Evolutionary conservation across 2,329 filamentous ascomycete genomes (phyloP).

Genomic region (Diaporthe ilicicola): DNA sequence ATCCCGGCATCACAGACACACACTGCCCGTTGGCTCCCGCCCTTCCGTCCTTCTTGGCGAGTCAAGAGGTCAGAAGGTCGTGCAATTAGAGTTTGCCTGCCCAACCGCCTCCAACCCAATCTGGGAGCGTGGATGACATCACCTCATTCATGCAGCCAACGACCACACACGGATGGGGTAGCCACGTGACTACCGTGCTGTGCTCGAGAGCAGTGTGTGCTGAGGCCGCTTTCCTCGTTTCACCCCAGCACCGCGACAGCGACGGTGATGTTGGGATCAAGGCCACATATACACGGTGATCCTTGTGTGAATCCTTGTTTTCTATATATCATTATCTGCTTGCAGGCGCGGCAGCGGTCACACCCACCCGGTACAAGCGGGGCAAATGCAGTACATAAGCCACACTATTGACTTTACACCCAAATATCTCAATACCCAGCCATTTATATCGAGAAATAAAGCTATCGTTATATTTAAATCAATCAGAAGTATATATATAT

Average conservation of each 20-base stretch:
- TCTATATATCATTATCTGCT: too few relatives aligned
- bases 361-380: too few relatives aligned
- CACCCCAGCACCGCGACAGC: neutral
- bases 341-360: too few relatives aligned
- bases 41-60: conserved; percentile 10
- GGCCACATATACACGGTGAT: too few relatives aligned
- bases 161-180: conserved; percentile 17
- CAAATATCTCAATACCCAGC: too few relatives aligned
- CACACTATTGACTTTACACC: too few relatives aligned
- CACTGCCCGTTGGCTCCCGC: neutral
- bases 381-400: too few relatives aligned
- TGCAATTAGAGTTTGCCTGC: conserved; percentile 30
- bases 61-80: conserved; percentile 21
- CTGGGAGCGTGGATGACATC: conserved; percentile 25
- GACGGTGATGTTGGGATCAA: neutral
- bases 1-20: neutral
- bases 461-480: too few relatives aligned
- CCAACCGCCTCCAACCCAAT: conserved; percentile 22
- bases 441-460: too few relatives aligned
- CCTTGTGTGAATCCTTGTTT: too few relatives aligned
- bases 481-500: too few relatives aligned
- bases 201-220: neutral
- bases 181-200: conserved; percentile 16
- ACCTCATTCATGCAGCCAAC: conserved; percentile 8
- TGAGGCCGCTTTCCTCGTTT: neutral